Percentiles rank a stretch among this genome's conserved stretches.
phyloP scores from a whole-genome alignment of 768 basidiomycete genomes.

The Tulasnella sp. region DNA sequence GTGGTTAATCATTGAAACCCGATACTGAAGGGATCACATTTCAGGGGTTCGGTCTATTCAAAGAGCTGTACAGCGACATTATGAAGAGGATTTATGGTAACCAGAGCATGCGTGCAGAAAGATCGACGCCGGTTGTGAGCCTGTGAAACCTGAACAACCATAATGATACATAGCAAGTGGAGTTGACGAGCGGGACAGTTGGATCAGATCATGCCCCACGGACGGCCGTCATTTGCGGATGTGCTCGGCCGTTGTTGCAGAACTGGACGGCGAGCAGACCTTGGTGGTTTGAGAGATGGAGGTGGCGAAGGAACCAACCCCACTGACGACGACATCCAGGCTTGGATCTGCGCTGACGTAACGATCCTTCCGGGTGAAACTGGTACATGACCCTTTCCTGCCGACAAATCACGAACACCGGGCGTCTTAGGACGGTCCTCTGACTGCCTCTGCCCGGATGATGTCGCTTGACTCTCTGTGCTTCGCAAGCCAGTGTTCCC shows the following conservation, averaged over 20 bases:
- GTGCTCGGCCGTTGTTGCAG: conserved; percentile 2
- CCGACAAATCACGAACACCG: no score
- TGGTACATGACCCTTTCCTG: neutral
- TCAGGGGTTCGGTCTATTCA: conserved; percentile 16
- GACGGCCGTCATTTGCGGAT: neutral
- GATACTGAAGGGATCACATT: neutral
- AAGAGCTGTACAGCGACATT: conserved; percentile 16
- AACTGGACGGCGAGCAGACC: neutral
- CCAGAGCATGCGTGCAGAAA: neutral
- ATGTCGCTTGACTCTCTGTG: neutral
- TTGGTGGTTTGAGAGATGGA: neutral
- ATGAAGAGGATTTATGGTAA: conserved; percentile 16
- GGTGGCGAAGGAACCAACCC: neutral
- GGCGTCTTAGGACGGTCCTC: no score
- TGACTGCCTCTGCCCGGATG: neutral
- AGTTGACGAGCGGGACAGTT: neutral
- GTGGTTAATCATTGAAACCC: neutral
- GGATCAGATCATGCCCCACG: neutral
- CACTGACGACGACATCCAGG: conserved; percentile 8
- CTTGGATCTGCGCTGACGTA: conserved; percentile 11
- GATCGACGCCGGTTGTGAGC: no score
- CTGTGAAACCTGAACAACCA: no score
- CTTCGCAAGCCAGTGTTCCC: neutral
- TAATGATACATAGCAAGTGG: no score
- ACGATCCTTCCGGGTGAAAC: conserved; percentile 3